A percentile compares a stretch with the other conserved stretches of the same genome.
Evolutionary conservation across 139 green algal genomes (phyloP).

Genomic region (Tetradesmus lagerheimii): DNA sequence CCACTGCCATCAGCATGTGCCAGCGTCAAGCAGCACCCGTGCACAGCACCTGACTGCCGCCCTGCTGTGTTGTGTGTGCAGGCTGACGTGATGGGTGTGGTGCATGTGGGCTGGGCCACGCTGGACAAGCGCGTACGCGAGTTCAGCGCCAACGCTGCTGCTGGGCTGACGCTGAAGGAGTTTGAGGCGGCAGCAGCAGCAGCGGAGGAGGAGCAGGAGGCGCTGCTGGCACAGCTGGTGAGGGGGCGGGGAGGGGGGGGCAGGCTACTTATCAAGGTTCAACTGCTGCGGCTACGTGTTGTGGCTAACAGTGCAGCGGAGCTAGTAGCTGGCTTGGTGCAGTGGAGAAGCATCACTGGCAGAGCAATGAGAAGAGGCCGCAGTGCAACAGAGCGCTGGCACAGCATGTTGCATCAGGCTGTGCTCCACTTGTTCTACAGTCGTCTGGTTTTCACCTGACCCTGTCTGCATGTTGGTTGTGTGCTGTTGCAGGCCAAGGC

Average conservation of each 20-base stretch:
- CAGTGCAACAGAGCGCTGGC: too few relatives aligned
- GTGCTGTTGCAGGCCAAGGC: background rate
- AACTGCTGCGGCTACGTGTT: too few relatives aligned
- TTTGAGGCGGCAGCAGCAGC: conserved; percentile 61
- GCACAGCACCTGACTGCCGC: too few relatives aligned
- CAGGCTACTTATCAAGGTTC: too few relatives aligned
- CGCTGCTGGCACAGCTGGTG: conserved; percentile 40
- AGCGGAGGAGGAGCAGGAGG: conserved; percentile 11
- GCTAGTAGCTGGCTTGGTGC: too few relatives aligned
- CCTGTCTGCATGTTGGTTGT: background rate
- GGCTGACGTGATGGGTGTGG: conserved; percentile 74
- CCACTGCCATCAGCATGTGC: too few relatives aligned
- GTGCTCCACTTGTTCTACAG: background rate
- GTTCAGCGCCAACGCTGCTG: conserved; percentile 76
- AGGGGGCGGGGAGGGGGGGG: background rate
- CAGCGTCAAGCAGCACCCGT: too few relatives aligned
- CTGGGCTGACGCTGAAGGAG: conserved; percentile 72
- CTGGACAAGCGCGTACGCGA: conserved; percentile 89
- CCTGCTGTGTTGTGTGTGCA: background rate
- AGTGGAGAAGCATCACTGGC: too few relatives aligned
- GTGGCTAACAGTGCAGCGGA: too few relatives aligned
- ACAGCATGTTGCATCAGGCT: background rate
- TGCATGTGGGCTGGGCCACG: conserved; percentile 95
- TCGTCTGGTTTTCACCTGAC: background rate
- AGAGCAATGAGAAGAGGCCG: too few relatives aligned